Evolutionary conservation across 257 asterid genomes (phyloP).

Genomic region (Scutellaria barbata): DNA sequence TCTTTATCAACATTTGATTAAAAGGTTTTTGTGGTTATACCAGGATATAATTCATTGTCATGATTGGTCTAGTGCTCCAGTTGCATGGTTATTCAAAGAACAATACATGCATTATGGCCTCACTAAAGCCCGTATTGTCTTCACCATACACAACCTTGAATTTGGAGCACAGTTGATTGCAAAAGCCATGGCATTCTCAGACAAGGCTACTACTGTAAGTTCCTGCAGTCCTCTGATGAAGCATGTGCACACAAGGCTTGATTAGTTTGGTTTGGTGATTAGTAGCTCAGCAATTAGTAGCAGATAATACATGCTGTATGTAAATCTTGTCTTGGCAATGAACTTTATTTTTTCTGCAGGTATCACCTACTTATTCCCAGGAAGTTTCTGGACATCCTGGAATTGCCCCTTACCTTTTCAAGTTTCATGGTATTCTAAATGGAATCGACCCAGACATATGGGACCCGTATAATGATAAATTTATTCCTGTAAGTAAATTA

Average conservation of each 20-base stretch:
- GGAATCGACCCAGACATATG: constrained; percentile 99
- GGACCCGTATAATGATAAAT: constrained; percentile 94
- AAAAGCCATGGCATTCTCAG: constrained; percentile 77
- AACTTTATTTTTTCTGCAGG: constrained; percentile 55
- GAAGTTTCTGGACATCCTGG: constrained; percentile 84
- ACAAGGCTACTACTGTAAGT: constrained; percentile 94
- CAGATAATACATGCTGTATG: constrained; percentile 18
- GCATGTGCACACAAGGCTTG: constrained; percentile 11
- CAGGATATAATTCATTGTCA: constrained; percentile 98
- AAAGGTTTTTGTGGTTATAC: constrained; percentile 32
- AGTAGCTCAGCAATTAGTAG: constrained; percentile 20
- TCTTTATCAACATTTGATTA: constrained; percentile 9
- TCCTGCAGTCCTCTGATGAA: constrained; percentile 19
- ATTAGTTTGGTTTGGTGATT: constrained; percentile 28
- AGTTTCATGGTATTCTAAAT: constrained; percentile 93
- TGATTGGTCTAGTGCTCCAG: constrained; percentile 99
- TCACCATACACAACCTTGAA: constrained; percentile 98
- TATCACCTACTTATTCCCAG: constrained; percentile 87
- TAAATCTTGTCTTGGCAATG: constrained; percentile 23
- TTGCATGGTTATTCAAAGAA: constrained; percentile 92
- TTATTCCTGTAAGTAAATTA: constrained; percentile 75
- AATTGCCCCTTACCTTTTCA: constrained; percentile 76
- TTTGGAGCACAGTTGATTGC: constrained; percentile 79
- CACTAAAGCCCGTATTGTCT: constrained; percentile 85
- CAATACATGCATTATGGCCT: constrained; percentile 84